A percentile compares a stretch with the other conserved stretches of the same genome.
Evolutionary conservation across 169 alveolate genomes (phyloP).

Genomic region (Eimeria nieschulzi): DNA sequence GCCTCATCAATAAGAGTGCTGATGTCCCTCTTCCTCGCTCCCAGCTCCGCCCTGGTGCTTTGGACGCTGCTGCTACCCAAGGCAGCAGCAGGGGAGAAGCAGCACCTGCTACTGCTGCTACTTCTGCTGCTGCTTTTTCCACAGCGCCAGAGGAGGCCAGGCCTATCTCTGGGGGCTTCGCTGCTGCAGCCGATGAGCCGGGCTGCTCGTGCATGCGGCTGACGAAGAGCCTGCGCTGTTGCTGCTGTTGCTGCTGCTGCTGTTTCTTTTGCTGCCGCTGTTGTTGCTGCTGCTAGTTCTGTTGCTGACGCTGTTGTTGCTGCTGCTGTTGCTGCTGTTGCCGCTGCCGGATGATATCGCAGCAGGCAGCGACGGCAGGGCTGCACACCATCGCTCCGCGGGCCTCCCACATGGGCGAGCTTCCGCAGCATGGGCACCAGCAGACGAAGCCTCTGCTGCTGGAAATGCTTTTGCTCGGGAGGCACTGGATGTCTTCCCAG

Average conservation of each 20-base stretch:
- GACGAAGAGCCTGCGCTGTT: background rate
- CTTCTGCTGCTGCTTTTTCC: conserved; percentile 8
- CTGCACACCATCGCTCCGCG: background rate
- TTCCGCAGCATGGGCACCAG: conserved; percentile 23
- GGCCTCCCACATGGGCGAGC: background rate
- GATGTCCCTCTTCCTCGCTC: conserved; percentile 1
- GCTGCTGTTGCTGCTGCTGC: background rate
- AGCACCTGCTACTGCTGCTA: background rate
- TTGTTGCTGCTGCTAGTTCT: background rate
- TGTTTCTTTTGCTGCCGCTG: background rate
- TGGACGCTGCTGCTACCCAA: conserved; percentile 5
- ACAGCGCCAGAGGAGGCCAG: background rate
- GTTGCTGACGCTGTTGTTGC: background rate
- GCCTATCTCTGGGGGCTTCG: background rate
- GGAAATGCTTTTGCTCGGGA: background rate
- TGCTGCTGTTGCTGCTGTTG: background rate
- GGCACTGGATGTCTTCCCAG: background rate
- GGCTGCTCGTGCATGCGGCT: background rate
- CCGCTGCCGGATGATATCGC: background rate
- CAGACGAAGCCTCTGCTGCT: background rate
- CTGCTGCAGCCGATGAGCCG: background rate
- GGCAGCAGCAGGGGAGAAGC: too few relatives aligned
- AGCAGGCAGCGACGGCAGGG: conserved; percentile 23
- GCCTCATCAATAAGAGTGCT: conserved; percentile 22
- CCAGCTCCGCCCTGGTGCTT: background rate